Base-by-base conservation (phyloP, 2,329 filamentous ascomycete genomes). In the Arthrobotrys sinensis region DNA sequence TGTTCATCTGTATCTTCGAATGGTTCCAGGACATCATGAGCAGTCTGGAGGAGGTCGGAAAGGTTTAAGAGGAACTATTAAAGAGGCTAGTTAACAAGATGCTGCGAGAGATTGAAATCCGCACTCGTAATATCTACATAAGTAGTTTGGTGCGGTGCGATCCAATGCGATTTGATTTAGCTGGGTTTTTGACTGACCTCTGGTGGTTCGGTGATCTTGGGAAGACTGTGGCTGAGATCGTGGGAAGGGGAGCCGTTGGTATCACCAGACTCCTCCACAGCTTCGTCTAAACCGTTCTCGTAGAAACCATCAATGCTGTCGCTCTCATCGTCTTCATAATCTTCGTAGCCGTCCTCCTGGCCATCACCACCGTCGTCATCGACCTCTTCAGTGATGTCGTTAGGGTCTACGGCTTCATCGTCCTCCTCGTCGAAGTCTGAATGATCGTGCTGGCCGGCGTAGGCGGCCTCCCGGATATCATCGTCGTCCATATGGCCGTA, bases 141-240 rank as follows among this genome's bases (percentile, higher is more conserved):
- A 63, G 38, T 8, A n/a, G n/a, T 16, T 34, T 46, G 21, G 43
- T 36, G 38, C 14, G 28, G 14, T 3, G 24, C 24, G 24, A 4
- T 28, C 24, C 4, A 28, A 28, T 28, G 24, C 24, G 24, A 4
- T 28, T 28, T 28, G 24, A 28, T 28, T 28, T 28, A 28, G 24
- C 4, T 28, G 24, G 24, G 28, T 14, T 16, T 28, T 16, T 28
- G 24, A 19, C 53, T 55, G 2, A 78, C 75, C 45, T 78, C 75
- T 28, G 75, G 24, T 32, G 75, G 67, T 21, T 78, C 75, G 3
- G 71, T 78, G 24, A 72, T 78, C 46, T 72, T 78, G 14, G 67
- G 45, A 48, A 60, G 46, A 19, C 34, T n/a, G 16, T 43, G 38
- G 28, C 14, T 62, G 21, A 21, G 21, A 14, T 48, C 38, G 48